A percentile compares a stretch with the other conserved stretches of the same genome.
Evolutionary conservation across 768 basidiomycete species (phyloP).

Genomic region (Amyloporia xantha): DNA sequence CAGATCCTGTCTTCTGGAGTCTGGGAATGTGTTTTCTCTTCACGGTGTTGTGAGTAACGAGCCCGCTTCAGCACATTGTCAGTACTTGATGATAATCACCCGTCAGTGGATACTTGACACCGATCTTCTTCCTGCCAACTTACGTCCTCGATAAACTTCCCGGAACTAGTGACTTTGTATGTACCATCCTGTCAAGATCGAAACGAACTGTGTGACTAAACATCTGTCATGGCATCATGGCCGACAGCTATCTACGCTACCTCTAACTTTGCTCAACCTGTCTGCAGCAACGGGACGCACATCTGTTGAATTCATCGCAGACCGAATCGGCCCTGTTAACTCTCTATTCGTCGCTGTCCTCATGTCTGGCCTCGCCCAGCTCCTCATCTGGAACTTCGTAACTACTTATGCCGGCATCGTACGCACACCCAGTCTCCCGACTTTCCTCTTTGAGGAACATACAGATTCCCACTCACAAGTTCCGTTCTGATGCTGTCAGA

Average conservation of each 20-base stretch:
- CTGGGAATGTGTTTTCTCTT: slow-evolving; percentile 16
- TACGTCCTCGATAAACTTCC: slow-evolving; percentile 11
- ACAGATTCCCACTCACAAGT: neutral
- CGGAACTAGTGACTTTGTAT: slow-evolving; percentile 6
- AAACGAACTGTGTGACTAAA: too few species aligned
- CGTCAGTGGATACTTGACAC: slow-evolving; percentile 15
- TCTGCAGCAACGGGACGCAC: slow-evolving; percentile 16
- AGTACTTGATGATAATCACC: neutral
- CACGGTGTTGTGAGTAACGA: slow-evolving; percentile 11
- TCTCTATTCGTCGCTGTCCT: slow-evolving; percentile 12
- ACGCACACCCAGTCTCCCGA: slow-evolving; percentile 3
- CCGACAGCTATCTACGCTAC: slow-evolving; percentile 10
- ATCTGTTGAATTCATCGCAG: slow-evolving; percentile 15
- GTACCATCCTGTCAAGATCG: neutral
- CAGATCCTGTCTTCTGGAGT: slow-evolving; percentile 19
- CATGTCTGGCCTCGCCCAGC: slow-evolving; percentile 17
- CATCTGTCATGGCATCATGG: neutral
- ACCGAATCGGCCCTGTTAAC: slow-evolving; percentile 17
- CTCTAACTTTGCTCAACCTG: slow-evolving; percentile 16
- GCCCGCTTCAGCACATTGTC: neutral
- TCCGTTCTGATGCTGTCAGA: slow-evolving; percentile 7
- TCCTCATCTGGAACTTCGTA: slow-evolving; percentile 18
- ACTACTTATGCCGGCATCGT: slow-evolving; percentile 17
- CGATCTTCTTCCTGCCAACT: slow-evolving; percentile 16
- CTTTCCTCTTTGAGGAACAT: neutral